Conservation (phyloP, 768 basidiomycete genomes). For the Phanerochaete sordida region DNA sequence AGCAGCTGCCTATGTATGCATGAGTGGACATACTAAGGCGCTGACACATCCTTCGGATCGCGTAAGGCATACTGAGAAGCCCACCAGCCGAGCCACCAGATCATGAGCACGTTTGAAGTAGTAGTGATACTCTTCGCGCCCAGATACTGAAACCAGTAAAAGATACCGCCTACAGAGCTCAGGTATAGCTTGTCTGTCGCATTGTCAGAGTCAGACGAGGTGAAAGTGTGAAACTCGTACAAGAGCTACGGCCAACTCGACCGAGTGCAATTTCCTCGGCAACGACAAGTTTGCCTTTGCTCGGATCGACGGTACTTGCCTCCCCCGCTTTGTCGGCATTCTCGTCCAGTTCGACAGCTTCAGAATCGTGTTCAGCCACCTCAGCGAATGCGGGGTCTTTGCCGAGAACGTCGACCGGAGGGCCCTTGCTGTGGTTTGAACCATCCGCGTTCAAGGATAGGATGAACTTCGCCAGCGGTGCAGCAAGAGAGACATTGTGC, state of each 20-base stretch:
- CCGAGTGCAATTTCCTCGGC: constrained; percentile 62
- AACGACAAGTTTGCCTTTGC: constrained; percentile 48
- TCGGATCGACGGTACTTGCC: not conserved
- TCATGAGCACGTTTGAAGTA: constrained; percentile 22
- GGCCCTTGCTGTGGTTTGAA: constrained; percentile 40
- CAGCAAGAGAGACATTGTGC: constrained; percentile 49
- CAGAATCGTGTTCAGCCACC: constrained; percentile 18
- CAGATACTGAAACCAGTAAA: constrained; percentile 21
- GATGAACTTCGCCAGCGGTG: constrained; percentile 51
- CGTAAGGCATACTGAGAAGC: constrained; percentile 35
- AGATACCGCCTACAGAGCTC: constrained; percentile 25
- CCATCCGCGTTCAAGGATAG: constrained; percentile 53
- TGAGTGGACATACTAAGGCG: constrained; percentile 27
- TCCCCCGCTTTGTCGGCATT: constrained; percentile 8
- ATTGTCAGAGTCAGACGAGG: not conserved
- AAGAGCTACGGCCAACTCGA: constrained; percentile 32
- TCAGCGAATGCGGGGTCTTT: constrained; percentile 27
- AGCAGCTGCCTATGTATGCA: not conserved
- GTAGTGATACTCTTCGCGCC: constrained; percentile 19
- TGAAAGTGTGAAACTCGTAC: not conserved
- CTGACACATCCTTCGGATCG: constrained; percentile 28
- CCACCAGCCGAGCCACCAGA: constrained; percentile 44
- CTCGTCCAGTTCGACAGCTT: constrained; percentile 23
- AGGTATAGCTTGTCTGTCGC: constrained; percentile 28
- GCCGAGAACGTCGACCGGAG: constrained; percentile 44